phyloP scores from a whole-genome alignment of 2,329 filamentous ascomycete genomes.

The Metarhizium humberi region DNA sequence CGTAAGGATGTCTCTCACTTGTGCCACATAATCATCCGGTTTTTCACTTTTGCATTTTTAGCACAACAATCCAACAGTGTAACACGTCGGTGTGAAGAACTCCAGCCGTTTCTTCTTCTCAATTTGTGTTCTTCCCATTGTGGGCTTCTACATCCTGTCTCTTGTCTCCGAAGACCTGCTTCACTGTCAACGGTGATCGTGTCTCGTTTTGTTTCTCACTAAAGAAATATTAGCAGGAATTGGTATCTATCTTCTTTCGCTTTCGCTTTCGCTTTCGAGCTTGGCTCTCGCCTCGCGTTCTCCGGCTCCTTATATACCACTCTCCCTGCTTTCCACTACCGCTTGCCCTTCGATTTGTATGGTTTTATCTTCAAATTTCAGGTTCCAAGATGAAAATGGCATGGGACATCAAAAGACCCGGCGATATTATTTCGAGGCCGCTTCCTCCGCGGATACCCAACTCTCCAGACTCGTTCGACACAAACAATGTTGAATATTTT shows the following conservation, averaged over 20 bases:
- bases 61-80: neutral
- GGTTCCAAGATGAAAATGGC: neutral
- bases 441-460: neutral
- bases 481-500: neutral
- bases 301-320: neutral
- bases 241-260: neutral
- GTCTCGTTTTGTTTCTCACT: neutral
- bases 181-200: neutral
- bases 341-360: neutral
- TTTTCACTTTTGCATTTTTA: neutral
- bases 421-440: slow-evolving; percentile 5
- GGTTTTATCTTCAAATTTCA: neutral
- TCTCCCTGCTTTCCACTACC: neutral
- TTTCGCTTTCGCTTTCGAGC: neutral
- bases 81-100: neutral
- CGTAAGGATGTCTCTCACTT: slow-evolving; percentile 1
- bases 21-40: neutral
- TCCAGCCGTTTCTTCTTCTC: neutral
- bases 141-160: neutral
- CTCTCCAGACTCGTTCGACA: neutral
- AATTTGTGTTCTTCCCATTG: neutral
- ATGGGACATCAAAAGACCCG: neutral
- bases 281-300: neutral
- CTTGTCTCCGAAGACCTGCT: neutral
- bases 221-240: neutral